Evolutionary conservation across 192 early-diverging fungal species (phyloP), one percentile per base, ranked within the genome.

Genomic region (Obelidium mucronatum): DNA sequence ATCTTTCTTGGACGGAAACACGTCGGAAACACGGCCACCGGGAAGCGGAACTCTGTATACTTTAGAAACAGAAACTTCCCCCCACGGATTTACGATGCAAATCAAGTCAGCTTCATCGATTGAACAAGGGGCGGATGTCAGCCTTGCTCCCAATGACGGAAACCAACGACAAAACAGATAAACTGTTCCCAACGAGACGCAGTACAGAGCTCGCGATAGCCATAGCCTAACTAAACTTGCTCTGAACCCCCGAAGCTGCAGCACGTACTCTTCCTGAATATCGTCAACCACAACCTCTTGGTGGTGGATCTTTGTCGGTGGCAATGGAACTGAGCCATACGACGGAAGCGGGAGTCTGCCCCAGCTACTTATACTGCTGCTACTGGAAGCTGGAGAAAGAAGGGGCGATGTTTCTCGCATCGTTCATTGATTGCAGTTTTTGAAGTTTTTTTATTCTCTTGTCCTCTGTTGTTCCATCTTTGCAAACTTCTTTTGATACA

Each of bases 151-250:
- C 83, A 91, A 86, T 26, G 76, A 77, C 61, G 95, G 94, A 40
- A 97, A 77, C 96, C 97, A 98, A 36, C 95, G 91, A 56, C 89
- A 92, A 13, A 96, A 54, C 22, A 98, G 81, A 63, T 90, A 95
- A 1, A 92, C 74, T 8, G 91, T 75, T 3, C 96, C 96, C 2
- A 84, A 75, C 2, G 94, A 87, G 53, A 92, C 69, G 37, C 94
- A 17, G 28, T 89, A 93, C 2, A 91, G 40, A 4, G 92, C 8
- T 62, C 88, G 80, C 79, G 93, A 97, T 4, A 92, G 37, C 54
- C 89, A 58, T 8, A 58, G 55, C 24, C 24, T 22, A 31, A 31
- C 55, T 8, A 8, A 24, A 31, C 26, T 22, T 8, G 8, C 22
- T 58, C 26, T 68, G 28, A 13, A 68, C 11, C 66, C 40, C 6